A percentile compares a stretch with the other conserved stretches of the same genome.
phyloP scores from a whole-genome alignment of 140 eudicot species.

The Cichorium intybus region DNA sequence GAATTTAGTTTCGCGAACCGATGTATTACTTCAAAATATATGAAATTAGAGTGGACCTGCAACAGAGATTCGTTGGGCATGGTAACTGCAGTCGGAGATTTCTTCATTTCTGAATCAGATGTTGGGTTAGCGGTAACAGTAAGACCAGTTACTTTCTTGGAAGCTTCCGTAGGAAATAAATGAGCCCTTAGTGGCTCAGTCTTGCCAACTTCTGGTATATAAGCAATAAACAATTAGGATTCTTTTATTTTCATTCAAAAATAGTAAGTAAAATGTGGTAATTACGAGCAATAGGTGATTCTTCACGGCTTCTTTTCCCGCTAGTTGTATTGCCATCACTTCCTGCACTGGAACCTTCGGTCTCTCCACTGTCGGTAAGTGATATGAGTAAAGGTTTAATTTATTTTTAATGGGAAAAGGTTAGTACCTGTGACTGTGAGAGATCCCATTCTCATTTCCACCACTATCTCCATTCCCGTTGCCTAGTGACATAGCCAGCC shows the following conservation, averaged over 20 bases:
- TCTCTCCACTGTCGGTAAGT: constrained; percentile 62
- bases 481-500: constrained; percentile 86
- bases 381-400: background rate
- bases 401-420: background rate
- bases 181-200: constrained; percentile 37
- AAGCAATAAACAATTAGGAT: background rate
- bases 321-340: constrained; percentile 65
- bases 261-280: background rate
- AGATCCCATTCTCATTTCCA: constrained; percentile 46
- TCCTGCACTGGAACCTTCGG: constrained; percentile 91
- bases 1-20: constrained; percentile 5
- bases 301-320: constrained; percentile 74
- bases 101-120: constrained; percentile 51
- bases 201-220: constrained; percentile 31
- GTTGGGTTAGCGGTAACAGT: constrained; percentile 35
- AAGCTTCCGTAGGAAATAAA: constrained; percentile 31
- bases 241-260: no score
- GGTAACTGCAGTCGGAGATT: constrained; percentile 36
- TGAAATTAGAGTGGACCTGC: constrained; percentile 40
- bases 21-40: no score
- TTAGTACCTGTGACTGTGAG: constrained; percentile 79
- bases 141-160: constrained; percentile 41
- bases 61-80: constrained; percentile 60
- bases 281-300: constrained; percentile 59
- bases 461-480: constrained; percentile 56